Evolutionary conservation across 2,329 filamentous ascomycete genomes (phyloP).

Genomic region (Akanthomyces muscarius): DNA sequence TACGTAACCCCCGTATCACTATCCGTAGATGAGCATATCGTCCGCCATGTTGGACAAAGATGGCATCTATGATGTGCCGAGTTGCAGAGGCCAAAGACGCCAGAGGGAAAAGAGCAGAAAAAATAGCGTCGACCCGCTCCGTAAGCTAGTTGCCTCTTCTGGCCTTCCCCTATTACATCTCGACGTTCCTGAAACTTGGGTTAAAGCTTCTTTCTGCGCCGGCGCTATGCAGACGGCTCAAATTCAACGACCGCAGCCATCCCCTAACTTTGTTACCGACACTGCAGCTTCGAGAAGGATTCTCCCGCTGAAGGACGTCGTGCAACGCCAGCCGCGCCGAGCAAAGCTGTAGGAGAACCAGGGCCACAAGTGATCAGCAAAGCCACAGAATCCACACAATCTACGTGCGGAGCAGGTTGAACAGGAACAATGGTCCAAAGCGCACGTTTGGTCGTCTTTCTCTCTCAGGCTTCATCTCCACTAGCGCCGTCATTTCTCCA

Average conservation of each 20-base stretch:
- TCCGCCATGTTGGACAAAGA: background rate
- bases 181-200: background rate
- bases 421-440: background rate
- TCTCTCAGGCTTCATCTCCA: background rate
- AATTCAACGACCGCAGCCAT: background rate
- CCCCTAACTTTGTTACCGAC: too few relatives aligned
- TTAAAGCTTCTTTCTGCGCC: background rate
- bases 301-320: too few relatives aligned
- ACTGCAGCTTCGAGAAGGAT: background rate
- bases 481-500: background rate
- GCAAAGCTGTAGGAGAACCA: background rate
- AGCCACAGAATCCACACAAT: constrained; percentile 11
- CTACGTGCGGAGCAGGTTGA: background rate
- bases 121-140: constrained; percentile 9
- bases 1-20: too few relatives aligned
- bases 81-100: background rate
- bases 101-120: background rate
- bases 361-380: constrained; percentile 11
- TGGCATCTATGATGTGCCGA: background rate
- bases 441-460: background rate
- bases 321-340: background rate
- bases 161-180: background rate
- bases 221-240: background rate
- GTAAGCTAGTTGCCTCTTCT: constrained; percentile 5
- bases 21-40: background rate